phyloP scores from a whole-genome alignment of 805 yeast species.

The Lachancea quebecensis region DNA sequence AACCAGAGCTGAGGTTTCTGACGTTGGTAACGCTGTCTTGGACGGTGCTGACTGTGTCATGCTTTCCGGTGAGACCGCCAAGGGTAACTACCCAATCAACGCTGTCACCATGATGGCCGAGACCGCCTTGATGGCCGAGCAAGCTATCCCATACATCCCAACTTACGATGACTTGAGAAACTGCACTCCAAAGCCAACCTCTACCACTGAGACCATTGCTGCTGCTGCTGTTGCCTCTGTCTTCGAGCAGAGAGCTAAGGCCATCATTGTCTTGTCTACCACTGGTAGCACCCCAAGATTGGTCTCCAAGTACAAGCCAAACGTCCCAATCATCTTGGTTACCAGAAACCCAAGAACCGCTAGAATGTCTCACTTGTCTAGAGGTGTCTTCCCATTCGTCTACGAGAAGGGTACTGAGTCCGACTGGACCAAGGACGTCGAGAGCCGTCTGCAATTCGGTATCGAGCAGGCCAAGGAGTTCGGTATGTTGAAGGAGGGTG shows the following conservation, averaged over 20 bases:
- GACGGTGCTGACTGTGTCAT: conserved; percentile 99
- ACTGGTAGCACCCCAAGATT: conserved; percentile 94
- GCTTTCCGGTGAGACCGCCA: conserved; percentile 99
- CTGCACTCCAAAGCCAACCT: conserved; percentile 80
- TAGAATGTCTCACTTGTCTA: conserved; percentile 90
- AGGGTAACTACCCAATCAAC: conserved; percentile 97
- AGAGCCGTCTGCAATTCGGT: conserved; percentile 89
- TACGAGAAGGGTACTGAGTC: conserved; percentile 52
- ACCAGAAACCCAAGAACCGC: conserved; percentile 93
- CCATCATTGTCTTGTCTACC: conserved; percentile 92
- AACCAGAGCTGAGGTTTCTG: conserved; percentile 99
- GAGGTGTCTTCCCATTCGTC: conserved; percentile 98
- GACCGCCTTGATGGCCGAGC: conserved; percentile 93
- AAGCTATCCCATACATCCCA: conserved; percentile 84
- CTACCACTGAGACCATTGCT: conserved; percentile 94
- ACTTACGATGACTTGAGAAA: conserved; percentile 83
- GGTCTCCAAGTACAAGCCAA: conserved; percentile 95
- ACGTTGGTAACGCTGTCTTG: conserved; percentile 97
- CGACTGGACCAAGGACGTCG: conserved; percentile 96
- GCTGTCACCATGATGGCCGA: conserved; percentile 99
- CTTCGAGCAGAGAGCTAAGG: conserved; percentile 93
- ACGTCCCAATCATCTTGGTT: conserved; percentile 95
- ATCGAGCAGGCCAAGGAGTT: conserved; percentile 80
- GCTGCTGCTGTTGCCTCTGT: conserved; percentile 95
- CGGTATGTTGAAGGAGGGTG: conserved; percentile 83